A percentile compares a stretch with the other conserved stretches of the same genome.
Conservation (phyloP, 2,329 filamentous ascomycete genomes). For the Calonectria honghensis region DNA sequence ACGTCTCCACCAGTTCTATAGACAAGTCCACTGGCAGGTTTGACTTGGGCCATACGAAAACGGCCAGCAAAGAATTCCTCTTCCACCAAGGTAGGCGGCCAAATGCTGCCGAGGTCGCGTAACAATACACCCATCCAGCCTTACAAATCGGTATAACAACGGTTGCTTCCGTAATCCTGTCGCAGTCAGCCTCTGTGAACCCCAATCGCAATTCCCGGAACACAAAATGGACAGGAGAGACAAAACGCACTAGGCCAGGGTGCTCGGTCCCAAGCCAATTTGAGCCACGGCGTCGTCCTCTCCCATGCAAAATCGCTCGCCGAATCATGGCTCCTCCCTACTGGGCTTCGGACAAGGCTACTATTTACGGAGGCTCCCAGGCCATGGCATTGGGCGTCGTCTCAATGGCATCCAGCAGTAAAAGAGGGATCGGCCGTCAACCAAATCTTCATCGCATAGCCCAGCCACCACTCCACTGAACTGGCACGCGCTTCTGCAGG, state of each 20-base stretch:
- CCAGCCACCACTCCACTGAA: conserved; percentile 35
- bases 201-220: conserved; percentile 29
- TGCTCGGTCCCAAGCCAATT: conserved; percentile 46
- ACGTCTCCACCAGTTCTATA: conserved; percentile 27
- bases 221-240: conserved; percentile 26
- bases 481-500: conserved; percentile 43
- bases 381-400: conserved; percentile 21
- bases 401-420: conserved; percentile 17
- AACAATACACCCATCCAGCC: neutral
- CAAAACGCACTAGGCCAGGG: conserved; percentile 47
- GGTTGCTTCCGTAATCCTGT: conserved; percentile 25
- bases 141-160: neutral
- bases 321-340: conserved; percentile 18
- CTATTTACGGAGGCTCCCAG: conserved; percentile 27
- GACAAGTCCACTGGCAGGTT: neutral
- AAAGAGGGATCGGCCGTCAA: conserved; percentile 25
- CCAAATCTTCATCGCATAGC: conserved; percentile 12
- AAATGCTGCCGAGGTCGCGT: neutral
- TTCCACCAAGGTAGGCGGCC: neutral
- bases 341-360: conserved; percentile 25
- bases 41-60: conserved; percentile 5
- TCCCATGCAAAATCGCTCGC: conserved; percentile 28
- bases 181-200: conserved; percentile 15
- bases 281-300: conserved; percentile 43
- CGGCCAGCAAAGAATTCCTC: conserved; percentile 3